phyloP scores from a whole-genome alignment of 495 filamentous ascomycete genomes.

The Beverwykella pulmonaria region DNA sequence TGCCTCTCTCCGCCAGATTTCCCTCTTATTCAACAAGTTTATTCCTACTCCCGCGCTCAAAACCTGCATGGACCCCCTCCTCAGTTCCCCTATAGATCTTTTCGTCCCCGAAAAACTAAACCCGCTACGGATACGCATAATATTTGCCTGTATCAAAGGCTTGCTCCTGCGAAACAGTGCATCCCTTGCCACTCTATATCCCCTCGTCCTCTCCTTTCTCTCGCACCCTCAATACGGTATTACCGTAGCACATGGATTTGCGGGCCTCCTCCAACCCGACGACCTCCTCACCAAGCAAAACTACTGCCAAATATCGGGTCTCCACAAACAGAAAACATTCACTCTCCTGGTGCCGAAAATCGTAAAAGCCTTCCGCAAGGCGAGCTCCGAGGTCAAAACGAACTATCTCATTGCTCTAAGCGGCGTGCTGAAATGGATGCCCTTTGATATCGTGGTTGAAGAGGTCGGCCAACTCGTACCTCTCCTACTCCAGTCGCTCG shows the following conservation, averaged over 20 bases:
- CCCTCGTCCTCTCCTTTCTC: slow-evolving; percentile 61
- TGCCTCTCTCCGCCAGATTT: slow-evolving; percentile 62
- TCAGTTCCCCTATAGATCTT: slow-evolving; percentile 38
- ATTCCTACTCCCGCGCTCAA: slow-evolving; percentile 53
- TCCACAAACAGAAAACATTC: slow-evolving; percentile 69
- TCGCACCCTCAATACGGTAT: slow-evolving; percentile 51
- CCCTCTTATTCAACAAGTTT: slow-evolving; percentile 69
- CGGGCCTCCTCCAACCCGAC: slow-evolving; percentile 63
- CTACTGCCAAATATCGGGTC: slow-evolving; percentile 63
- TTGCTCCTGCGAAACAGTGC: slow-evolving; percentile 45
- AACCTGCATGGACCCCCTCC: slow-evolving; percentile 38
- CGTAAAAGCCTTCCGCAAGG: slow-evolving; percentile 56
- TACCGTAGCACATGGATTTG: slow-evolving; percentile 59
- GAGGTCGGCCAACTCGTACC: slow-evolving; percentile 63
- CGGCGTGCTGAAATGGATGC: slow-evolving; percentile 63
- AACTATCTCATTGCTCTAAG: slow-evolving; percentile 69
- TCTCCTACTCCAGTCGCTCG: slow-evolving; percentile 71
- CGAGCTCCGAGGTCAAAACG: slow-evolving; percentile 54
- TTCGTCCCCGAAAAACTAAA: slow-evolving; percentile 43
- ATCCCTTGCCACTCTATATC: slow-evolving; percentile 51
- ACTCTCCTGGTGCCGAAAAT: slow-evolving; percentile 62
- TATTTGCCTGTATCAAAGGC: slow-evolving; percentile 49
- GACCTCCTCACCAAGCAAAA: slow-evolving; percentile 67
- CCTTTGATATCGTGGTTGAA: slow-evolving; percentile 61
- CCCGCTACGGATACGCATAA: slow-evolving; percentile 39